phyloP scores from a whole-genome alignment of 768 basidiomycete species.

The Mycena leptocephala region DNA sequence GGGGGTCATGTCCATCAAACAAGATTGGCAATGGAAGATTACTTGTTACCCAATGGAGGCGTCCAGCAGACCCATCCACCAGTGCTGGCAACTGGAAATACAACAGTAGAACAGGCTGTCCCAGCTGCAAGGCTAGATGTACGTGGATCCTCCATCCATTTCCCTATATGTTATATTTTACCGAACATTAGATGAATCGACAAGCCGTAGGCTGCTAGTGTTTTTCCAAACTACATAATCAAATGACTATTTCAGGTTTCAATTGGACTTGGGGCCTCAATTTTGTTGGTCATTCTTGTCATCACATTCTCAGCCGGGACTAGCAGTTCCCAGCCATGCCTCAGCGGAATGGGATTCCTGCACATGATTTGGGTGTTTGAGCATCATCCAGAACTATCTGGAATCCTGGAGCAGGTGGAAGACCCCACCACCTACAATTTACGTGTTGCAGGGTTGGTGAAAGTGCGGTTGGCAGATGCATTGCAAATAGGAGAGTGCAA shows the following conservation, averaged over 20 bases:
- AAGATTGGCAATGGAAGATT: too few relatives aligned
- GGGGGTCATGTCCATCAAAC: too few relatives aligned
- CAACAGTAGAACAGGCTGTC: not conserved
- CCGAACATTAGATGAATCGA: not conserved
- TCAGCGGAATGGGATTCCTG: not conserved
- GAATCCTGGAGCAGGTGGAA: not conserved
- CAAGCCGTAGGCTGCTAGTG: not conserved
- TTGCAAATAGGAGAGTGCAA: too few relatives aligned
- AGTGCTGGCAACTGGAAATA: not conserved
- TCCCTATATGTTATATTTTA: not conserved
- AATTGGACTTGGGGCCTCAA: not conserved
- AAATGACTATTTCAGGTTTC: not conserved
- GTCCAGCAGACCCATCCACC: too few relatives aligned
- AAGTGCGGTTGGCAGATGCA: slow-evolving; percentile 1
- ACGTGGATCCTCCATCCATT: not conserved
- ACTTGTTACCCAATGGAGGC: too few relatives aligned
- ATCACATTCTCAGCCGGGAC: not conserved
- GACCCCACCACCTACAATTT: not conserved
- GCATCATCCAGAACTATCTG: not conserved
- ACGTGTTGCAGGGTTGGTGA: not conserved
- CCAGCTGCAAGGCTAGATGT: not conserved
- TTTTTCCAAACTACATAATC: not conserved
- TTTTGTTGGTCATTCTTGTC: not conserved
- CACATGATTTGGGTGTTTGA: not conserved
- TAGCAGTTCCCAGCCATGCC: not conserved